These are phyloP conservation scores for Leucocoprinus leucothites DNA, from an alignment of 768 basidiomycete genomes.

Conservation along the genomic window DNA sequence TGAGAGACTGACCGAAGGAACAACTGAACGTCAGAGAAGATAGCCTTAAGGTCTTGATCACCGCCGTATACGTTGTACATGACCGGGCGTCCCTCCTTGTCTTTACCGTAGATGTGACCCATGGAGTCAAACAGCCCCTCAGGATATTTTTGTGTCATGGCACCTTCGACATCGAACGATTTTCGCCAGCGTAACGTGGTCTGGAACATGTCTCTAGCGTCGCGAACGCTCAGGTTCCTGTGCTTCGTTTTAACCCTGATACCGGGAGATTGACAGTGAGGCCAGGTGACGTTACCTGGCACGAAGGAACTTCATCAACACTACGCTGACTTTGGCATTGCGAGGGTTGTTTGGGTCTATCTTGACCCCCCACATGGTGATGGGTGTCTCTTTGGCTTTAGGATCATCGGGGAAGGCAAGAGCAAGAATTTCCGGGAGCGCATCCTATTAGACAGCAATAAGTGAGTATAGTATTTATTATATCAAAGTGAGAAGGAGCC, in stretches of 20 bases:
- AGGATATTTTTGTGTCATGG: conserved; percentile 59
- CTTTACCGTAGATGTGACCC: conserved; percentile 64
- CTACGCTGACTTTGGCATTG: conserved; percentile 69
- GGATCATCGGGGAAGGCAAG: conserved; percentile 60
- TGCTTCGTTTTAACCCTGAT: not conserved
- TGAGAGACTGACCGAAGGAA: conserved; percentile 58
- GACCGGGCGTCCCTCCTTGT: conserved; percentile 69
- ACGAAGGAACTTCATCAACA: conserved; percentile 80
- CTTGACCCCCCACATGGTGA: conserved; percentile 68
- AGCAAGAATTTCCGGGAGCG: conserved; percentile 51
- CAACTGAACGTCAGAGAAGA: conserved; percentile 73
- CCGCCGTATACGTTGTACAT: conserved; percentile 83
- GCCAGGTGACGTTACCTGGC: conserved; percentile 50
- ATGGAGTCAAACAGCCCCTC: conserved; percentile 60
- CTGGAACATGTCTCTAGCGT: conserved; percentile 65
- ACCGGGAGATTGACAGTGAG: not conserved
- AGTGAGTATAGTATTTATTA: not conserved
- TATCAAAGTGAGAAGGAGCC: not conserved
- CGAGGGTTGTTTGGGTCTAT: conserved; percentile 55
- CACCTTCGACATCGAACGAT: conserved; percentile 59
- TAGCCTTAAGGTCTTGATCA: conserved; percentile 58
- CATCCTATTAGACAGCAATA: conserved; percentile 21
- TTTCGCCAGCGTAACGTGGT: conserved; percentile 71
- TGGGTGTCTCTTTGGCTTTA: conserved; percentile 45
- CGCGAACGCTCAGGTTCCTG: conserved; percentile 50